Evolutionary conservation across 2,329 filamentous ascomycete genomes (phyloP), one percentile per base, ranked within the genome.

Genomic region (Microascus cirrosus): DNA sequence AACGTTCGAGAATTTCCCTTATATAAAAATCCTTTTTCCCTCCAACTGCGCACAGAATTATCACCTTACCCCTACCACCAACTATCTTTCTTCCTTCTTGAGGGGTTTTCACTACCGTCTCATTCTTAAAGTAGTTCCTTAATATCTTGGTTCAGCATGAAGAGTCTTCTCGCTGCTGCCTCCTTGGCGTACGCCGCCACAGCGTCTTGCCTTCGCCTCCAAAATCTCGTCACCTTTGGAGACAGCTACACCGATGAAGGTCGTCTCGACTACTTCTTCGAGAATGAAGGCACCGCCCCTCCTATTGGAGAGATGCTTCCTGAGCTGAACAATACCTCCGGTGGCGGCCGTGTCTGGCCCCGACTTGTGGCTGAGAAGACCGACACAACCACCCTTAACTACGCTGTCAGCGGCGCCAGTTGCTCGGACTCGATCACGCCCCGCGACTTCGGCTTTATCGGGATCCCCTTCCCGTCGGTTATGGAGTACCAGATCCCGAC

Each of bases 211-310:
- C 42, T 48, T n/a, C 15, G n/a, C 4, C n/a, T 89, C 66, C 76
- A 81, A 32, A 85, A 81, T 54, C 68, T 90, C 39, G 78, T 90
- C 42, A 77, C 83, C 0, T 90, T 91, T 66, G 87, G 87, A 13
- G 86, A 90, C 68, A 89, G 85, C 69, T 91, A 87, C 65, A 89
- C 86, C 0, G 88, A 92, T 65, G 85, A 90, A 64, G 82, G 79
- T 13, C 80, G 87, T 8, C 67, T 88, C 10, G 65, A 66, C 10
- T 90, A 89, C 66, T 86, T 91, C 65, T 70, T 73, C 59, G 73
- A 86, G 62, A 74, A 82, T 63, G 82, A 81, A 50, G 70, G 73
- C 4, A 74, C 81, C 1, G 12, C 11, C 18, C 87, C 88, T 1
- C 86, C 87, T 0, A 70, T 82, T 0, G 87, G 86, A 7, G 64